Evolutionary conservation across 306 rosid species (phyloP).

Genomic region (Castanospermum australe): DNA sequence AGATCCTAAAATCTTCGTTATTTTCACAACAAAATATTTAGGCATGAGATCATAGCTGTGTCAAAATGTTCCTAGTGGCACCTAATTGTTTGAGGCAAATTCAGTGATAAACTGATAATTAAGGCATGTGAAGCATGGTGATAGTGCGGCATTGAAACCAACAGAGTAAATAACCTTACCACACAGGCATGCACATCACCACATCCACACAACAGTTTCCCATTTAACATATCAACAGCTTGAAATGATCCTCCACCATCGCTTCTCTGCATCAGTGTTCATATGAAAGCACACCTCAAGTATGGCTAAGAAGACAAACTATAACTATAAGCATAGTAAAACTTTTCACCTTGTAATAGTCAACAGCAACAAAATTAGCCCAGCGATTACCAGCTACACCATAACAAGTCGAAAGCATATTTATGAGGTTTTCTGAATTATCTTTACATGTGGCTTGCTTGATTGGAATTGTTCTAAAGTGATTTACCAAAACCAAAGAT

Average conservation of each 20-base stretch:
- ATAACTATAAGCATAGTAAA: not conserved
- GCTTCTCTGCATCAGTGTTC: constrained; percentile 35
- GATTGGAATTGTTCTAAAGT: constrained; percentile 35
- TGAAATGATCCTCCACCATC: constrained; percentile 49
- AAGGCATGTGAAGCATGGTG: not conserved
- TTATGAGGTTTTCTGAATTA: constrained; percentile 32
- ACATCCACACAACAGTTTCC: constrained; percentile 38
- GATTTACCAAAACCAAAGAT: constrained; percentile 40
- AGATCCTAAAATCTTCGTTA: not conserved
- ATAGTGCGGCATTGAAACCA: not conserved
- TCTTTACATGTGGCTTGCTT: constrained; percentile 21
- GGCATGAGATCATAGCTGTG: not conserved
- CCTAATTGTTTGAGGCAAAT: not conserved
- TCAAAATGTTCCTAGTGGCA: not conserved
- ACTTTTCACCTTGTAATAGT: constrained; percentile 42
- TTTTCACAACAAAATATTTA: not conserved
- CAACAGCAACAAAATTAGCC: constrained; percentile 50
- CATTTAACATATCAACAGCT: constrained; percentile 43
- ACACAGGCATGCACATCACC: constrained; percentile 33
- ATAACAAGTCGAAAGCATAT: constrained; percentile 37
- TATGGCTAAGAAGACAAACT: not conserved
- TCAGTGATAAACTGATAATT: not conserved
- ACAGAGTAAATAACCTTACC: constrained; percentile 10
- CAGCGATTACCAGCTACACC: constrained; percentile 34
- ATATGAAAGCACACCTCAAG: not conserved